phyloP scores from a whole-genome alignment of 2,329 filamentous ascomycete genomes.

The Coniochaeta sp. region DNA sequence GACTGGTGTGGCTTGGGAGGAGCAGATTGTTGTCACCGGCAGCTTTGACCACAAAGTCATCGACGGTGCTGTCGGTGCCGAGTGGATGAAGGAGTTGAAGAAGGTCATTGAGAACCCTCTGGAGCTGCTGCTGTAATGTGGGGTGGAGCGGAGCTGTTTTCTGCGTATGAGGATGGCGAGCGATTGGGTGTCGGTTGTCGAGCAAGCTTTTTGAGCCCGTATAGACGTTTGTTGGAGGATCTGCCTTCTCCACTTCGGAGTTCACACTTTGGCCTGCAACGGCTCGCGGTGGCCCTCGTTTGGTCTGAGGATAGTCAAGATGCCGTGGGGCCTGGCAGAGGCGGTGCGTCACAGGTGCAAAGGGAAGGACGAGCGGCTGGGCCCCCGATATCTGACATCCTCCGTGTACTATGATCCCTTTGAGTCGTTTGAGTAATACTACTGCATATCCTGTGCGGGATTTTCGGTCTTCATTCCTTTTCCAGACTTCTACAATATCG shows the following conservation, averaged over 20 bases:
- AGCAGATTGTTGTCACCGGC: constrained; percentile 90
- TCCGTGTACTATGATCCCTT: constrained; percentile 3
- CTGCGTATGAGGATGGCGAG: background rate
- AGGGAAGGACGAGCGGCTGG: background rate
- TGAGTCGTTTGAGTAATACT: background rate
- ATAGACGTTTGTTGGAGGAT: constrained; percentile 1
- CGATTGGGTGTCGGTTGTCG: background rate
- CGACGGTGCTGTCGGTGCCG: constrained; percentile 89
- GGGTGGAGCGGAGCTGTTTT: background rate
- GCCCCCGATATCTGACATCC: background rate
- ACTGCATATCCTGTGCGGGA: background rate
- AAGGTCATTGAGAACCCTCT: constrained; percentile 96
- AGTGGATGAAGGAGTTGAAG: constrained; percentile 97
- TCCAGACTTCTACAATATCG: background rate
- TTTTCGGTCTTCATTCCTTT: background rate
- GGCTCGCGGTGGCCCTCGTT: background rate
- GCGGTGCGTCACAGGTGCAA: background rate
- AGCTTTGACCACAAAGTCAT: constrained; percentile 99
- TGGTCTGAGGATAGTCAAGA: background rate
- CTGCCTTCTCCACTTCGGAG: background rate
- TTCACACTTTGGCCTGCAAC: background rate
- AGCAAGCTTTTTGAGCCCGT: background rate
- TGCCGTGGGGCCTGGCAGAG: background rate
- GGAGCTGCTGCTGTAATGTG: constrained; percentile 74
- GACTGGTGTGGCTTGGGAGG: constrained; percentile 76